These are phyloP conservation scores for Bolboschoenus planiculmis DNA, from an alignment of 176 grass and related monocot genomes.

Conservation along the genomic window DNA sequence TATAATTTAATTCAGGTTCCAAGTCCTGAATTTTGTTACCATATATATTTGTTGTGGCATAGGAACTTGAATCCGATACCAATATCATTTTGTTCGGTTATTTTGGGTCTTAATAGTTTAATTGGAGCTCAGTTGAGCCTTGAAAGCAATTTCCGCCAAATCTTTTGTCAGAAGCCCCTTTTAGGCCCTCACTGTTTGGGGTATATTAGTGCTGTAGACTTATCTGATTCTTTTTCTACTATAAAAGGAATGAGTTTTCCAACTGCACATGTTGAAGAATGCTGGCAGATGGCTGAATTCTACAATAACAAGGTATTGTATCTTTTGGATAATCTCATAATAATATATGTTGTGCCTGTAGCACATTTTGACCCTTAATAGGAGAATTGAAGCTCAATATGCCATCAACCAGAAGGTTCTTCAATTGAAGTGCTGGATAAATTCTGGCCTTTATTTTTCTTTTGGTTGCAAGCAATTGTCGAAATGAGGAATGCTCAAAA, in stretches of 20 bases:
- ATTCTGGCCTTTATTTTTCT: neutral
- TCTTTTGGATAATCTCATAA: neutral
- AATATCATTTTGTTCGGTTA: neutral
- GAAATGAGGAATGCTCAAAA: neutral
- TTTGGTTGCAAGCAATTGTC: neutral
- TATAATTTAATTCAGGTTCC: neutral
- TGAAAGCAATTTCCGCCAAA: neutral
- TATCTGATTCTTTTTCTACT: slow-evolving; percentile 3
- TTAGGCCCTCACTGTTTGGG: neutral
- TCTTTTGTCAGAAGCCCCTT: neutral
- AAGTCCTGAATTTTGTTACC: slow-evolving; percentile 4
- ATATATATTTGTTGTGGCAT: neutral
- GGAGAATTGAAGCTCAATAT: neutral
- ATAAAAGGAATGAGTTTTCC: slow-evolving; percentile 84
- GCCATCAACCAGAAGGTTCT: neutral
- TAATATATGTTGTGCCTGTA: neutral
- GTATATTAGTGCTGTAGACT: neutral
- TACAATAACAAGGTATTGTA: slow-evolving; percentile 91
- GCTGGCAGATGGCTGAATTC: slow-evolving; percentile 99
- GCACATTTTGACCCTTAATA: neutral
- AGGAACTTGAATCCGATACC: neutral
- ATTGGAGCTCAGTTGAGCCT: neutral
- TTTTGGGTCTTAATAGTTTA: neutral
- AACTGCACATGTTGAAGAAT: slow-evolving; percentile 92
- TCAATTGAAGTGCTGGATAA: neutral